A percentile compares a stretch with the other conserved stretches of the same genome.
phyloP scores from a whole-genome alignment of 2,329 filamentous ascomycete species.

The Claviceps humidiphila region DNA sequence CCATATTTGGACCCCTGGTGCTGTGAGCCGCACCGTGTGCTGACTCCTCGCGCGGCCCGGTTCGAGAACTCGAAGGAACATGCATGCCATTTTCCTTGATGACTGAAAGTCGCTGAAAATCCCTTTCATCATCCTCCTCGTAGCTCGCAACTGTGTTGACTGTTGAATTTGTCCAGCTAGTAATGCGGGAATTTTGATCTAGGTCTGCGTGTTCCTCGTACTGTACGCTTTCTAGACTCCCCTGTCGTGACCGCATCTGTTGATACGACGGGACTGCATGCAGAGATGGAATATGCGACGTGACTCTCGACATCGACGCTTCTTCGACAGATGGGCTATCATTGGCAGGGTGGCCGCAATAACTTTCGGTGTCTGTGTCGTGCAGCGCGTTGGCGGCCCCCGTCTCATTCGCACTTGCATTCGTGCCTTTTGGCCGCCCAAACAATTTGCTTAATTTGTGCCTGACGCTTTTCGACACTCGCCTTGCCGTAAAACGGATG shows the following conservation, averaged over 20 bases:
- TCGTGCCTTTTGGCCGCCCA: constrained; percentile 13
- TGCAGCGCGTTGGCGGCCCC: constrained; percentile 5
- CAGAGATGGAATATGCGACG: constrained; percentile 36
- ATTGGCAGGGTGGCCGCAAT: constrained; percentile 20
- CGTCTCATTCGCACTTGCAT: constrained; percentile 6
- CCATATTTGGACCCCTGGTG: constrained; percentile 8
- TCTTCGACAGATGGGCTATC: constrained; percentile 24
- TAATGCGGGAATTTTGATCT: constrained; percentile 50
- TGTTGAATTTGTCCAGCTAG: constrained; percentile 58
- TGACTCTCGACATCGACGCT: constrained; percentile 33
- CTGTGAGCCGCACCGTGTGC: constrained; percentile 3
- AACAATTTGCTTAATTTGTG: constrained; percentile 40
- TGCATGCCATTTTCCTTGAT: constrained; percentile 43
- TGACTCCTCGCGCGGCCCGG: neutral
- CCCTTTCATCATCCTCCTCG: constrained; percentile 26
- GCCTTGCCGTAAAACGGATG: constrained; percentile 41
- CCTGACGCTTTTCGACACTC: constrained; percentile 48
- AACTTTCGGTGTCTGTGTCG: constrained; percentile 15
- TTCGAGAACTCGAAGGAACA: constrained; percentile 23
- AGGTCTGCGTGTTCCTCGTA: constrained; percentile 25
- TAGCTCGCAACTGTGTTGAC: constrained; percentile 38
- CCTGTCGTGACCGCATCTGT: constrained; percentile 37
- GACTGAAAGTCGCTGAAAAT: constrained; percentile 46
- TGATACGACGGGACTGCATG: constrained; percentile 33
- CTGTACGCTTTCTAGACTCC: constrained; percentile 38